Evolutionary conservation across 192 early-diverging fungal species (phyloP).

Genomic region (Funneliformis geosporum): DNA sequence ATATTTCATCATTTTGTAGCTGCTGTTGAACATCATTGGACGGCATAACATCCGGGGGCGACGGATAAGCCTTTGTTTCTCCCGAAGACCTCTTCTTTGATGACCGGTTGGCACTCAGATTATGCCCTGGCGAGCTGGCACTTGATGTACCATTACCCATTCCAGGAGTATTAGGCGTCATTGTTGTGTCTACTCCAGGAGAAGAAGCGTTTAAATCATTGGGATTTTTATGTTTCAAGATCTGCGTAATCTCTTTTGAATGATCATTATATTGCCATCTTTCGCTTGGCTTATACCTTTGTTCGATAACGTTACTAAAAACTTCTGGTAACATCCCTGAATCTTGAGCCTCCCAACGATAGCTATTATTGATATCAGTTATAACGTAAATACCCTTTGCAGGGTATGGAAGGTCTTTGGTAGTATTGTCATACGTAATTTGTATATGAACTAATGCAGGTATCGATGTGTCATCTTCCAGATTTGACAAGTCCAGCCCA

Average conservation of each 20-base stretch:
- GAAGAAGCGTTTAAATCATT: not conserved
- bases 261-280: slow-evolving; percentile 9
- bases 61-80: slow-evolving; percentile 20
- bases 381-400: not conserved
- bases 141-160: not conserved
- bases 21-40: not conserved
- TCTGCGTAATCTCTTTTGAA: not conserved
- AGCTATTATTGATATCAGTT: slow-evolving; percentile 3
- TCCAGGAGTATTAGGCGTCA: slow-evolving; percentile 26
- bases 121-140: slow-evolving; percentile 5
- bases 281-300: not conserved
- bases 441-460: not conserved
- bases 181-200: not conserved
- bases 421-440: not conserved
- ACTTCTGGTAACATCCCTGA: not conserved
- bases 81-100: not conserved
- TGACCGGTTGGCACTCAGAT: not conserved
- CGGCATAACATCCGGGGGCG: slow-evolving; percentile 3
- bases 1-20: not conserved
- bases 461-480: not conserved
- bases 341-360: slow-evolving; percentile 14
- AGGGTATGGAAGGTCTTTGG: slow-evolving; percentile 26
- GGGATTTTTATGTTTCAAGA: not conserved
- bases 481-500: not conserved
- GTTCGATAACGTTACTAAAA: not conserved